These are phyloP conservation scores for Hortiboletus flavorubellus DNA, from an alignment of 768 basidiomycete species.

Conservation along the genomic window DNA sequence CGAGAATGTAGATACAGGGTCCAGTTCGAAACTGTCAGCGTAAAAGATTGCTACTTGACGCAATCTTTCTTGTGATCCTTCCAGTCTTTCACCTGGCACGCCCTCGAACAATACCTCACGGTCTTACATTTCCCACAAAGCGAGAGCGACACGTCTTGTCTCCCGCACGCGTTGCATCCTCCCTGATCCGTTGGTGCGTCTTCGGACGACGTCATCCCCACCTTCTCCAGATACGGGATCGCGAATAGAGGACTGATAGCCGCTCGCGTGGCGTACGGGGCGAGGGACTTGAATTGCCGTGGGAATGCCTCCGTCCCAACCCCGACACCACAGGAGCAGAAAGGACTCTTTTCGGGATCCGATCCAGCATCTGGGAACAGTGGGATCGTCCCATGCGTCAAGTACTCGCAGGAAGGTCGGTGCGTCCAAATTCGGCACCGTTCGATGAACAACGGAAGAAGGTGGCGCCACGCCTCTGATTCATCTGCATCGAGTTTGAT, in stretches of 20 bases:
- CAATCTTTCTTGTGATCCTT: slow-evolving; percentile 42
- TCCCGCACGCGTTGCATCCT: slow-evolving; percentile 23
- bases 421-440: slow-evolving; percentile 55
- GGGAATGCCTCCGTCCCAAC: slow-evolving; percentile 41
- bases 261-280: slow-evolving; percentile 44
- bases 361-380: slow-evolving; percentile 29
- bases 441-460: slow-evolving; percentile 50
- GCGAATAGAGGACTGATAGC: slow-evolving; percentile 55
- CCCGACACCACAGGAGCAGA: slow-evolving; percentile 55
- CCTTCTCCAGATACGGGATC: slow-evolving; percentile 45
- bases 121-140: slow-evolving; percentile 38
- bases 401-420: slow-evolving; percentile 46
- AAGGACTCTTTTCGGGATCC: slow-evolving; percentile 37
- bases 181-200: background rate
- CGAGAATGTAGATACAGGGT: background rate
- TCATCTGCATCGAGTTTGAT: slow-evolving; percentile 19
- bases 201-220: slow-evolving; percentile 16
- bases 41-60: background rate
- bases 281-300: slow-evolving; percentile 37
- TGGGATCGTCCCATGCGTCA: slow-evolving; percentile 32
- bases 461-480: slow-evolving; percentile 44
- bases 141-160: slow-evolving; percentile 23
- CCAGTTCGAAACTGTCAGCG: too few species aligned
- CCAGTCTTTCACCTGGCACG: slow-evolving; percentile 48
- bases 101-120: slow-evolving; percentile 40